Evolutionary conservation across 2,329 filamentous ascomycete species (phyloP).

Genomic region (Colletotrichum siamense): DNA sequence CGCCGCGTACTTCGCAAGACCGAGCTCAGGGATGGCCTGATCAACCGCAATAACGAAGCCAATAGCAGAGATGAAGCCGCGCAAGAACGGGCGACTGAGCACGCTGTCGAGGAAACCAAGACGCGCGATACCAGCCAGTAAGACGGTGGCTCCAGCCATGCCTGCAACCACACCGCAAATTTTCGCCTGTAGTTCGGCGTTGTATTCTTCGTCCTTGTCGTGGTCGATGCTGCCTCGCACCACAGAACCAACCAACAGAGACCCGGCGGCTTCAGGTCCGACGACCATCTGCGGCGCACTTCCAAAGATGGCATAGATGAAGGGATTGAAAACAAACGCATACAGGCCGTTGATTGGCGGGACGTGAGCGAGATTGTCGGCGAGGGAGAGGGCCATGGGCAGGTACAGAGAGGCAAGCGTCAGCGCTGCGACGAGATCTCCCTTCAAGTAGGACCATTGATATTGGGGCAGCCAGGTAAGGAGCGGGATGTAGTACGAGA

Average conservation of each 20-base stretch:
- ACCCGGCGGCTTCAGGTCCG: conserved; percentile 93
- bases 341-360: conserved; percentile 95
- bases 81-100: conserved; percentile 86
- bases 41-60: conserved; percentile 96
- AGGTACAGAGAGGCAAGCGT: conserved; percentile 99
- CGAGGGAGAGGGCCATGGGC: conserved; percentile 93
- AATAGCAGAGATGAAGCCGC: conserved; percentile 97
- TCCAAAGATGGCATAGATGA: conserved; percentile 89
- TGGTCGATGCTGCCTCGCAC: conserved; percentile 78
- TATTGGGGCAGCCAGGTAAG: conserved; percentile 93
- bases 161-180: conserved; percentile 89
- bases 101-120: conserved; percentile 95
- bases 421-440: conserved; percentile 85
- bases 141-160: conserved; percentile 85
- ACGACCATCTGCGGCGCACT: conserved; percentile 94
- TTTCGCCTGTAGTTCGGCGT: conserved; percentile 76
- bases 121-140: conserved; percentile 84
- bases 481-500: conserved; percentile 92
- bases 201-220: conserved; percentile 67
- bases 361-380: conserved; percentile 89
- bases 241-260: conserved; percentile 86
- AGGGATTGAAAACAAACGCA: conserved; percentile 88
- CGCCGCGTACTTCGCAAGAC: conserved; percentile 71
- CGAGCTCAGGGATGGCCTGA: conserved; percentile 90
- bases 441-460: conserved; percentile 78